Conservation (phyloP, 2,329 filamentous ascomycete genomes). For the Colletotrichum brevisporum region DNA sequence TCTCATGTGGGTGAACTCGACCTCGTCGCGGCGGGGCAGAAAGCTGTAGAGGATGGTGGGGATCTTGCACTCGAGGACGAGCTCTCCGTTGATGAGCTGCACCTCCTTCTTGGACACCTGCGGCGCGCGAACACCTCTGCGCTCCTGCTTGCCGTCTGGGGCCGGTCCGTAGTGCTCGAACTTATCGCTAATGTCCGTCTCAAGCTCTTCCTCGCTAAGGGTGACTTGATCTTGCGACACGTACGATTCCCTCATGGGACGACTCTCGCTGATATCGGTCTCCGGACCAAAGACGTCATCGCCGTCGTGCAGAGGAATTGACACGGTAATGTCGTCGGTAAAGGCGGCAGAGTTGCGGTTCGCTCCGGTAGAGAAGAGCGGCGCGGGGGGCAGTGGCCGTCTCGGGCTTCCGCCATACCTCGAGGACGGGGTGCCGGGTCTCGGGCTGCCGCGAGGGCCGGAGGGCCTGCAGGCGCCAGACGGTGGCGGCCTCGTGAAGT, state of each 20-base stretch:
- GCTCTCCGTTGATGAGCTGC: conserved; percentile 95
- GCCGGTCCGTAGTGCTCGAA: conserved; percentile 89
- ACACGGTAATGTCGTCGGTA: conserved; percentile 78
- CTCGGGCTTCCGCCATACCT: conserved; percentile 90
- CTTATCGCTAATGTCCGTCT: conserved; percentile 64
- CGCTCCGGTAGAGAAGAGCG: conserved; percentile 78
- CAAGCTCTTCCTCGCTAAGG: conserved; percentile 61
- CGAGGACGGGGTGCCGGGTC: conserved; percentile 91
- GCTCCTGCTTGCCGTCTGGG: conserved; percentile 87
- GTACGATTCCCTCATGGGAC: conserved; percentile 70
- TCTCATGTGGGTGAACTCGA: conserved; percentile 98
- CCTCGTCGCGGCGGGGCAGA: conserved; percentile 89
- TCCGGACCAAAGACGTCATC: conserved; percentile 83
- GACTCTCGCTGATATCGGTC: conserved; percentile 67
- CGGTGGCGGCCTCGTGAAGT: conserved; percentile 80
- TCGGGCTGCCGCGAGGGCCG: conserved; percentile 89
- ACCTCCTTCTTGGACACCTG: conserved; percentile 96
- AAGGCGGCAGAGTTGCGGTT: conserved; percentile 65
- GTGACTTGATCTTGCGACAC: conserved; percentile 67
- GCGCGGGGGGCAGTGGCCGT: conserved; percentile 88
- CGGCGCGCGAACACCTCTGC: conserved; percentile 86
- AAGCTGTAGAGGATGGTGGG: conserved; percentile 99
- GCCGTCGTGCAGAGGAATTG: conserved; percentile 77
- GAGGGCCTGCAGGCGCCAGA: conserved; percentile 85
- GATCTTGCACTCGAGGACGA: conserved; percentile 98